These are phyloP conservation scores for Neovahlkampfia damariscottae DNA, from an alignment of 78 protist genomes.

Conservation along the genomic window DNA sequence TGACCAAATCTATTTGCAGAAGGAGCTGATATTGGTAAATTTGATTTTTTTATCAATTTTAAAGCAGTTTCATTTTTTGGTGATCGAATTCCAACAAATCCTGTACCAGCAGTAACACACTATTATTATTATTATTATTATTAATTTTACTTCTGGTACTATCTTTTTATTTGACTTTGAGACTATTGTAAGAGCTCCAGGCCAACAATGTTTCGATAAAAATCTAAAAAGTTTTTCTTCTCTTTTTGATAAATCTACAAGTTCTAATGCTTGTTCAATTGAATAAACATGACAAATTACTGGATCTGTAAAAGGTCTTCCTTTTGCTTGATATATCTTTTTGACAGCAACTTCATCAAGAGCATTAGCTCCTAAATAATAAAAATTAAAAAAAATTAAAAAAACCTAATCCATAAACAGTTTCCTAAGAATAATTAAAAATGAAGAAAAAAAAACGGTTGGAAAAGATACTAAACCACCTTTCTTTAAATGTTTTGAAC, in stretches of 20 bases:
- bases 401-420: too few relatives aligned
- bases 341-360: slow-evolving; percentile 53
- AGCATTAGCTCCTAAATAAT: slow-evolving; percentile 87
- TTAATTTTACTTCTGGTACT: too few relatives aligned
- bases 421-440: too few relatives aligned
- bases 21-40: slow-evolving; percentile 55
- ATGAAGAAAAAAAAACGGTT: too few relatives aligned
- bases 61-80: slow-evolving; percentile 52
- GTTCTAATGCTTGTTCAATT: not conserved
- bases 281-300: slow-evolving; percentile 69
- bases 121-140: too few relatives aligned
- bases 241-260: not conserved
- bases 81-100: slow-evolving; percentile 67
- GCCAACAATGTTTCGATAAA: not conserved
- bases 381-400: too few relatives aligned
- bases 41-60: not conserved
- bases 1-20: slow-evolving; percentile 53
- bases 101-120: slow-evolving; percentile 53
- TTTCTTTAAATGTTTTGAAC: too few relatives aligned
- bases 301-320: slow-evolving; percentile 79
- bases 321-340: slow-evolving; percentile 56
- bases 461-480: too few relatives aligned
- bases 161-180: not conserved
- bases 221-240: not conserved
- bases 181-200: not conserved